Percentiles rank a stretch among this genome's conserved stretches.
Evolutionary conservation across 1,284 basidiomycete genomes (phyloP).

Genomic region (Fomitopsis schrenkii): DNA sequence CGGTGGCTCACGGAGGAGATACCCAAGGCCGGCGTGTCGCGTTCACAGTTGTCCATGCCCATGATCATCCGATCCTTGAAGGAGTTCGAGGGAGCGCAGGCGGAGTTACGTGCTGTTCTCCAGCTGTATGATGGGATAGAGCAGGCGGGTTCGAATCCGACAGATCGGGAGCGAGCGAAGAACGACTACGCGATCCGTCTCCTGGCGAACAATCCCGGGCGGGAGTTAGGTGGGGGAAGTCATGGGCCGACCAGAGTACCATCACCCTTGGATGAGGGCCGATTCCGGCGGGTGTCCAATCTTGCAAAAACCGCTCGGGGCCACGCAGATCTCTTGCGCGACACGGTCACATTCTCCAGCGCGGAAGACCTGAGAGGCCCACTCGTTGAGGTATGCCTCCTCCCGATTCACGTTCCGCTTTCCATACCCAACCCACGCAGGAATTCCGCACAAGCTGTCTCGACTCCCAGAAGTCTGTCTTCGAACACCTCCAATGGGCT

Average conservation of each 20-base stretch:
- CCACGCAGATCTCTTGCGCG: slow-evolving; percentile 63
- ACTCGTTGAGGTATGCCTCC: slow-evolving; percentile 46
- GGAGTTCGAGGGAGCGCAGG: slow-evolving; percentile 59
- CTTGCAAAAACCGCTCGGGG: slow-evolving; percentile 72
- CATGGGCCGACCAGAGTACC: background rate
- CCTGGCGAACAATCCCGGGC: background rate
- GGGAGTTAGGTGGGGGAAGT: background rate
- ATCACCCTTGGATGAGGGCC: slow-evolving; percentile 55
- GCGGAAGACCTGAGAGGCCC: slow-evolving; percentile 58
- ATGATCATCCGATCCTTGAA: slow-evolving; percentile 53
- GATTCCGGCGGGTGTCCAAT: slow-evolving; percentile 68
- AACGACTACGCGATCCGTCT: slow-evolving; percentile 17
- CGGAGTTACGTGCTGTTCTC: slow-evolving; percentile 42
- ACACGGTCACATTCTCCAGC: slow-evolving; percentile 58
- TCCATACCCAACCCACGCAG: slow-evolving; percentile 28
- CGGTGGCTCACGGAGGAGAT: slow-evolving; percentile 74
- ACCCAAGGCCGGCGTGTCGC: slow-evolving; percentile 40
- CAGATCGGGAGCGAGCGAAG: slow-evolving; percentile 27
- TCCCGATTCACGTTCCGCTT: background rate
- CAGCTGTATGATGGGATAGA: slow-evolving; percentile 59
- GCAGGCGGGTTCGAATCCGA: slow-evolving; percentile 30
- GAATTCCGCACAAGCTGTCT: slow-evolving; percentile 68
- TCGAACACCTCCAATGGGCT: slow-evolving; percentile 75
- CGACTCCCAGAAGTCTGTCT: slow-evolving; percentile 66
- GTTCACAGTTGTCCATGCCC: slow-evolving; percentile 3